Evolutionary conservation across 768 basidiomycete genomes (phyloP), one percentile per base, ranked within the genome.

Genomic region (Tulasnella sp.): DNA sequence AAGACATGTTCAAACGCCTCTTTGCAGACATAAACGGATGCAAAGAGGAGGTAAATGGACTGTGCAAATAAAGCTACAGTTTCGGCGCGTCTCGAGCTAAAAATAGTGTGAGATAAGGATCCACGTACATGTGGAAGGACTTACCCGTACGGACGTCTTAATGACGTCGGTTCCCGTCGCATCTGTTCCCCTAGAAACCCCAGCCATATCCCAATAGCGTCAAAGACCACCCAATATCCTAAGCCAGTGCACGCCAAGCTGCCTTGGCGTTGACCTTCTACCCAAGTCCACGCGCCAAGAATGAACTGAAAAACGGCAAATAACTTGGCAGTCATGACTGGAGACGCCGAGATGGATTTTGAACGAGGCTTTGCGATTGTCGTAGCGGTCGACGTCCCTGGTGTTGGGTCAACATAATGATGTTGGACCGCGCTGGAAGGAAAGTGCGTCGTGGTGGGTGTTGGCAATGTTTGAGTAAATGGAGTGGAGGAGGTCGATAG

Each of bases 151-250:
- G 74, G 73, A 63, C 73, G 68, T 57, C 73, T 68, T 21, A n/a
- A 43, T n/a, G 45, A 32, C 46, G 40, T 51, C 37, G 34, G 63
- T 61, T 14, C 64, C 63, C 59, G 66, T 65, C 14, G 65, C 66
- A 27, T 65, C 65, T 53, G 62, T 67, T 62, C 59, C 36, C 63
- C 67, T 31, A 63, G 62, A 36, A 68, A 69, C 39, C 69, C 73
- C 21, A 84, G 67, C 17, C 67, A 80, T 4, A 94, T 77, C 0
- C 93, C 93, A 61, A 92, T 73, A 2, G 91, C 79, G 67, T 98
- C 94, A 65, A 97, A 99, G 1, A 97, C 91, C 21, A 94, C 81
- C 82, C 94, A 86, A 66, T 99, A 99, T 0, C 94, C 96, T 15
- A 99, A 69, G 0, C 91, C 96, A 1, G 94, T 94, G 55, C 84